Percentiles rank a stretch among this genome's conserved stretches.
phyloP scores from a whole-genome alignment of 768 basidiomycete species.

The Amanita pseudoporphyria region DNA sequence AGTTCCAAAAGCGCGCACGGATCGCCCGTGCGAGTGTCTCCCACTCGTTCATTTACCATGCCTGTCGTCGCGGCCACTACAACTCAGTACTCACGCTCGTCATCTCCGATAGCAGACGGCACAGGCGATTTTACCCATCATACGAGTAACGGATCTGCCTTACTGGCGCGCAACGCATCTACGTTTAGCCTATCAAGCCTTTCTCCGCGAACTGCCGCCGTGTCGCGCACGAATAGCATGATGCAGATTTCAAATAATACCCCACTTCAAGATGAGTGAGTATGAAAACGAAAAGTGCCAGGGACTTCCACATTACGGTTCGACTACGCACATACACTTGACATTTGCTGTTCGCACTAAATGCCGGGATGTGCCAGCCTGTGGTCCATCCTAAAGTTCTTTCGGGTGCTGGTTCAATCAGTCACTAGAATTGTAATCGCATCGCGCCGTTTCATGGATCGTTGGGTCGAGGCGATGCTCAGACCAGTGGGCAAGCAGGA shows the following conservation, averaged over 20 bases:
- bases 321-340: too few species aligned
- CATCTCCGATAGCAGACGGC: conserved; percentile 33
- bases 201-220: conserved; percentile 31
- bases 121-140: conserved; percentile 18
- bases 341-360: too few species aligned
- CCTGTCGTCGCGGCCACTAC: conserved; percentile 22
- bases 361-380: too few species aligned
- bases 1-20: conserved; percentile 18
- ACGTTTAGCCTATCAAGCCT: conserved; percentile 52
- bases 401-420: too few species aligned
- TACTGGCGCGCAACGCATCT: conserved; percentile 52
- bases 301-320: too few species aligned
- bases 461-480: too few species aligned
- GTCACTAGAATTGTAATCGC: too few species aligned
- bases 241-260: background rate
- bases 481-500: too few species aligned
- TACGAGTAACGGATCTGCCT: conserved; percentile 18
- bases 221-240: conserved; percentile 23
- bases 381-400: too few species aligned
- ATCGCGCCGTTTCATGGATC: too few species aligned
- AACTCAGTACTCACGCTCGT: conserved; percentile 35
- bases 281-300: background rate
- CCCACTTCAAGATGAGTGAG: conserved; percentile 3
- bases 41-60: conserved; percentile 27
- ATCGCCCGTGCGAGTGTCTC: conserved; percentile 21